phyloP scores from a whole-genome alignment of 2,329 filamentous ascomycete species.

The Colletotrichum ledebouriae region DNA sequence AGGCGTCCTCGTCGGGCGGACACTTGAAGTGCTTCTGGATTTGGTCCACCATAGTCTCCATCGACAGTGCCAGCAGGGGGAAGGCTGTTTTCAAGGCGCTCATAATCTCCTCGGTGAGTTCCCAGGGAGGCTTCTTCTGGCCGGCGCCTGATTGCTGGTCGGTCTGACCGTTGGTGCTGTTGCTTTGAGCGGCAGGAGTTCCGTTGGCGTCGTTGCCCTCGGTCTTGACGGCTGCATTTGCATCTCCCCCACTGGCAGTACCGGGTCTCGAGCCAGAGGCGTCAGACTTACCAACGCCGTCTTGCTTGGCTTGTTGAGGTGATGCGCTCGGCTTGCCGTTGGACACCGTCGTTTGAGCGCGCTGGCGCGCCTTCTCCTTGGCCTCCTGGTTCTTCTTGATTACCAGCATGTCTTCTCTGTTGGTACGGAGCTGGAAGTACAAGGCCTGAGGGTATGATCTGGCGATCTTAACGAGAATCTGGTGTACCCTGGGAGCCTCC shows the following conservation, averaged over 20 bases:
- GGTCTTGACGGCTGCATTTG: conserved; percentile 57
- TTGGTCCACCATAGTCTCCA: conserved; percentile 99
- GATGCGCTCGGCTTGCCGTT: conserved; percentile 61
- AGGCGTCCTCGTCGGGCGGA: conserved; percentile 97
- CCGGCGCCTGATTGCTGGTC: conserved; percentile 47
- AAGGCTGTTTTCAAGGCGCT: conserved; percentile 96
- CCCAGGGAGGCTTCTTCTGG: conserved; percentile 89
- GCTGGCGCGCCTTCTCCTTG: conserved; percentile 73
- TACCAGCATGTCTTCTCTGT: conserved; percentile 90
- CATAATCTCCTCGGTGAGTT: conserved; percentile 96
- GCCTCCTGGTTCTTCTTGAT: conserved; percentile 91
- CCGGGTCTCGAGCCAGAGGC: conserved; percentile 59
- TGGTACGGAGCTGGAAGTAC: conserved; percentile 95
- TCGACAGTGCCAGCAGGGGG: conserved; percentile 92
- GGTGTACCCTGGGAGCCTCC: conserved; percentile 88
- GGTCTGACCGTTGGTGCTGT: conserved; percentile 41
- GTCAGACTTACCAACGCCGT: conserved; percentile 57
- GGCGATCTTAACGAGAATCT: conserved; percentile 91
- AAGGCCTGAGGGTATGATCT: conserved; percentile 96
- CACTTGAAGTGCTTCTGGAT: conserved; percentile 99
- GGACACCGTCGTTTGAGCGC: conserved; percentile 60
- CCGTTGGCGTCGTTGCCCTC: conserved; percentile 56
- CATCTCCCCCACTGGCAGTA: conserved; percentile 63
- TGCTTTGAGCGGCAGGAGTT: conserved; percentile 32
- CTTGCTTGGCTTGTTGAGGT: conserved; percentile 67